Percentiles rank a stretch among this genome's conserved stretches.
Evolutionary conservation across 345 rosid genomes (phyloP).

Genomic region (Triadica sebifera): DNA sequence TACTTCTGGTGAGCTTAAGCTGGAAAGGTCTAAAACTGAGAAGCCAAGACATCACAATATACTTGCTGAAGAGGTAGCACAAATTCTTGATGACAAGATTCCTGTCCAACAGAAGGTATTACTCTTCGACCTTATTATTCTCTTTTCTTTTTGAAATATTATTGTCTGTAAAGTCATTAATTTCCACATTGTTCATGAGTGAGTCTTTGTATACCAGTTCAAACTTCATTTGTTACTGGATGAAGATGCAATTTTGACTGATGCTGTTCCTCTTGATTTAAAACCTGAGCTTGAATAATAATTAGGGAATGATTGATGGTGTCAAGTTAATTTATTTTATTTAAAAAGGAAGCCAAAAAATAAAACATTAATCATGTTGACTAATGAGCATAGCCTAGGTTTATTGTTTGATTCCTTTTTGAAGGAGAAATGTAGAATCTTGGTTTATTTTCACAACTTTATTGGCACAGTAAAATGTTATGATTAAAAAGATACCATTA

Average conservation of each 20-base stretch:
- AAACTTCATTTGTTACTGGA: neutral
- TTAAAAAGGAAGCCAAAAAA: too few relatives aligned
- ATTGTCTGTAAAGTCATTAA: neutral
- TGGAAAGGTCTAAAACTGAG: conserved; percentile 79
- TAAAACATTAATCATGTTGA: too few relatives aligned
- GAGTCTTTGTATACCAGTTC: neutral
- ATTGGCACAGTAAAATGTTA: too few relatives aligned
- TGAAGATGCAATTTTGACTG: neutral
- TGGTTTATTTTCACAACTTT: too few relatives aligned
- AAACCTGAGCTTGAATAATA: neutral
- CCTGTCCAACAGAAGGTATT: conserved; percentile 73
- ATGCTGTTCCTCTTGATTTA: neutral
- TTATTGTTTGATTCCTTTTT: too few relatives aligned
- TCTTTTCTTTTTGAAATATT: conserved; percentile 1
- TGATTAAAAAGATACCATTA: too few relatives aligned
- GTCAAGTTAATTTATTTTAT: neutral
- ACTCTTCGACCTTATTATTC: neutral
- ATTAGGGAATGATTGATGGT: neutral
- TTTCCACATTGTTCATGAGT: neutral
- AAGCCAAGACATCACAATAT: conserved; percentile 51
- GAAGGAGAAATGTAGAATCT: too few relatives aligned
- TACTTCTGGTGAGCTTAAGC: conserved; percentile 43
- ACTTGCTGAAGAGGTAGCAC: conserved; percentile 74
- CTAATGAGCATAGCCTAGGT: too few relatives aligned
- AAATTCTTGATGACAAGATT: conserved; percentile 68